These are phyloP conservation scores for Tilletia caries DNA, from an alignment of 1,284 basidiomycete species.

Conservation along the genomic window DNA sequence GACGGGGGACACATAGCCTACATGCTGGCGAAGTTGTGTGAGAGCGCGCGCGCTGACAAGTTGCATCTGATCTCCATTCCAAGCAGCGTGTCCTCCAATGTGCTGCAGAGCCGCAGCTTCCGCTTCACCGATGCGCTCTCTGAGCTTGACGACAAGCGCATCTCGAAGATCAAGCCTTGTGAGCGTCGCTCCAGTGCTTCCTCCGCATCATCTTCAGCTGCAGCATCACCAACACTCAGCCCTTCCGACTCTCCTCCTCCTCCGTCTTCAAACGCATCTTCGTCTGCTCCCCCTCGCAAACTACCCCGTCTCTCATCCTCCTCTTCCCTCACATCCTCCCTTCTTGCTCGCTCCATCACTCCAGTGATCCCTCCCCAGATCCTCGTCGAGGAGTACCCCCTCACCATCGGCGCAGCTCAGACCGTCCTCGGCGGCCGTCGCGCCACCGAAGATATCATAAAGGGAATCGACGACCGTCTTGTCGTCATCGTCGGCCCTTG, in stretches of 20 bases:
- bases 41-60: too few relatives aligned
- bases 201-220: conserved; percentile 8
- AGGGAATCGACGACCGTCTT: conserved; percentile 19
- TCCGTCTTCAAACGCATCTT: background rate
- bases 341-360: background rate
- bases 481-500: conserved; percentile 20
- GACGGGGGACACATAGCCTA: too few relatives aligned
- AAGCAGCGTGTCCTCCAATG: background rate
- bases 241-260: background rate
- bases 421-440: conserved; percentile 15
- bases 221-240: background rate
- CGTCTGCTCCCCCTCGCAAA: background rate
- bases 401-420: conserved; percentile 16
- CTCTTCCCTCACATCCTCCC: background rate
- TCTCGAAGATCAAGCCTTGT: conserved; percentile 18
- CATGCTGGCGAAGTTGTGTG: too few relatives aligned
- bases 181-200: conserved; percentile 1
- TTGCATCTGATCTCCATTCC: too few relatives aligned
- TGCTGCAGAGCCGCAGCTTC: conserved; percentile 6
- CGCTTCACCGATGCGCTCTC: conserved; percentile 18
- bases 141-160: conserved; percentile 18
- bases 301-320: background rate
- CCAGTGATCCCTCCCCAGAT: conserved; percentile 21
- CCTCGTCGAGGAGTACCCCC: conserved; percentile 19
- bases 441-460: conserved; percentile 19